Evolutionary conservation across 495 filamentous ascomycete species (phyloP), one percentile per base, ranked within the genome.

Genomic region (Tuber aestivum): DNA sequence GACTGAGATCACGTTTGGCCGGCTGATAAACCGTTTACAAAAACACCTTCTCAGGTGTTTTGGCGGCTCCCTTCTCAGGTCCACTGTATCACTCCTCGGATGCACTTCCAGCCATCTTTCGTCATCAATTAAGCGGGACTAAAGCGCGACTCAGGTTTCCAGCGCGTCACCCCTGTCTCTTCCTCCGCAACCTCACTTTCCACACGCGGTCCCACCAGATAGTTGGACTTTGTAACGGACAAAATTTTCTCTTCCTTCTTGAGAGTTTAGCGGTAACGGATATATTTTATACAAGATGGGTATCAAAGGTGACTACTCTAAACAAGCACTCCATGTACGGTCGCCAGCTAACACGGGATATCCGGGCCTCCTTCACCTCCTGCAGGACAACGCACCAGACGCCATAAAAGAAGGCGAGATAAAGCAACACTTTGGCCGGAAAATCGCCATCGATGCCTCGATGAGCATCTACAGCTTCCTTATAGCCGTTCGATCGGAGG

Each of bases 381-480:
- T 99, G 85, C 90, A 91, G 74, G 95, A 98, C 76, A 91, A 97
- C 84, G 92, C 92, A 74, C 93, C 95, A 38, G 92, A 94, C 86
- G 92, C 95, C n/a, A 89, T 97, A 87, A 97, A 97, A 84, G 89
- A 92, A 75, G 94, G 95, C 72, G 96, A 99, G 78, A 98, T 99
- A 86, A 99, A 98, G 85, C 94, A 93, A 75, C 96, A 98, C 69
- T 99, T 99, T 80, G 95, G 95, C 78, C 91, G 95, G 79, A 99
- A 97, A 85, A 93, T 98, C 77, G 95, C 94, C 50, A 98, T 97
- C 38, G 94, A 97, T 91, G 94, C 94, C 93, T 99, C 95, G 50
- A 99, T 98, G 95, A 95, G 92, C 84, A 97, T 99, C 83, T 99
- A 99, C 88, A 94, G 92, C 86, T 99, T 99, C 87, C 89, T 99